These are phyloP conservation scores for Corymbia maculata DNA, from an alignment of 345 rosid genomes.

Conservation along the genomic window DNA sequence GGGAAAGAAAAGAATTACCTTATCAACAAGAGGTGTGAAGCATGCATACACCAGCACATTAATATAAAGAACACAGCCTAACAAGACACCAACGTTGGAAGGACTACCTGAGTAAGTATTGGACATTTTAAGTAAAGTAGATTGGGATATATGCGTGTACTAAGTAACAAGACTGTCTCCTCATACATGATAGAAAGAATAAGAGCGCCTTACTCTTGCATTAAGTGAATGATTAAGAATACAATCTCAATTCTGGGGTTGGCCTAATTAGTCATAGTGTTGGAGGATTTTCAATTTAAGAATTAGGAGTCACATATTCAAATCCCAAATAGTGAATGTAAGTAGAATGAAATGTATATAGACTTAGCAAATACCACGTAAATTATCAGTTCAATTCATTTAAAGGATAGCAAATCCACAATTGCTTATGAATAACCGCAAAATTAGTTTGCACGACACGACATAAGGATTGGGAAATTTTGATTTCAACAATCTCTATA, in stretches of 20 bases:
- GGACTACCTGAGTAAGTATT: too few relatives aligned
- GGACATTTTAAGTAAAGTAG: too few relatives aligned
- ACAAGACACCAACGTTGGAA: too few relatives aligned
- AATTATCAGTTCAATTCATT: neutral
- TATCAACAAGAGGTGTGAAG: too few relatives aligned
- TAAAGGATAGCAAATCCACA: neutral
- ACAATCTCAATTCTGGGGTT: neutral
- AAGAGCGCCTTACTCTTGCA: neutral
- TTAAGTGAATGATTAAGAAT: neutral
- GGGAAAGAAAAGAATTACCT: too few relatives aligned
- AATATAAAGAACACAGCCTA: too few relatives aligned
- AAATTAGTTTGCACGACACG: neutral
- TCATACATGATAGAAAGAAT: neutral
- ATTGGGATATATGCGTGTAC: too few relatives aligned
- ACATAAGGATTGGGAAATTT: neutral
- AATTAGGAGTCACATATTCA: neutral
- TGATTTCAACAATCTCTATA: neutral
- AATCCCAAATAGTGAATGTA: neutral
- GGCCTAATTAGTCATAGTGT: neutral
- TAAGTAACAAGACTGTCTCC: neutral
- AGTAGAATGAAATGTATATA: neutral
- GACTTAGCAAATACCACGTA: neutral
- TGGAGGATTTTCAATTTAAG: neutral
- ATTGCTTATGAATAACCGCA: neutral
- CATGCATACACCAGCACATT: too few relatives aligned